Base-by-base conservation (phyloP, 768 basidiomycete species). In the Astraeus odoratus region DNA sequence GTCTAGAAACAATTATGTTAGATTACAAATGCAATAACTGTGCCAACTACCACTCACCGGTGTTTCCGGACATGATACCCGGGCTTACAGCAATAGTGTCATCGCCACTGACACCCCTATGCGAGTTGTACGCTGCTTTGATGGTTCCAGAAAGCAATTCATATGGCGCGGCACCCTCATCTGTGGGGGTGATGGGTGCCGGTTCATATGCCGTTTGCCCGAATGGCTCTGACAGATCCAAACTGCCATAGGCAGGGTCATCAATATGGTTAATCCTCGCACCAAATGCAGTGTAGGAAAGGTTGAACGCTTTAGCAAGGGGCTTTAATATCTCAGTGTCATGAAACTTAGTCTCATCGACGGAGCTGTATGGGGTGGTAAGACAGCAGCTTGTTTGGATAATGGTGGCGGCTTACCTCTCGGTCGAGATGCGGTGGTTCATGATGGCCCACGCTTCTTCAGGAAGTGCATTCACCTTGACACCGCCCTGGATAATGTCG, bases 401-500 rank as follows among this genome's bases (percentile, higher is more conserved):
- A 13, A 12, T 31, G 30, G n/a, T 31, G 10, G n/a, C n/a, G 10
- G n/a, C 30, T 27, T 24, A 73, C 81, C 79, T 82, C 42, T 73
- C 68, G 5, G 74, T 75, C 5, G 81, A 72, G 42, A 88, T 77
- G 5, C 86, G 80, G 54, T 85, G 84, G 56, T 89, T 86, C 23
- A 88, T 72, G 20, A 87, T 60, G 1, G 80, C 83, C 59, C 69
- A 79, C 0, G 77, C 82, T 46, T 66, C 70, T 61, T 91, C 88
- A 0, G 89, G 89, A 20, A 93, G 73, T 20, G 88, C 86, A 55
- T 91, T 91, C 22, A 73, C 71, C 63, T 89, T 88, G 24, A 81
- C 75, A 8, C 80, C 82, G 18, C 79, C 80, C 18, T 70, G 66
- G 30, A 80, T 73, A 15, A 92, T 57, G 54, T 89, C 87, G 35